Evolutionary conservation across 2,329 filamentous ascomycete genomes (phyloP), one percentile per base, ranked within the genome.

Genomic region (Blumeriella jaapii): DNA sequence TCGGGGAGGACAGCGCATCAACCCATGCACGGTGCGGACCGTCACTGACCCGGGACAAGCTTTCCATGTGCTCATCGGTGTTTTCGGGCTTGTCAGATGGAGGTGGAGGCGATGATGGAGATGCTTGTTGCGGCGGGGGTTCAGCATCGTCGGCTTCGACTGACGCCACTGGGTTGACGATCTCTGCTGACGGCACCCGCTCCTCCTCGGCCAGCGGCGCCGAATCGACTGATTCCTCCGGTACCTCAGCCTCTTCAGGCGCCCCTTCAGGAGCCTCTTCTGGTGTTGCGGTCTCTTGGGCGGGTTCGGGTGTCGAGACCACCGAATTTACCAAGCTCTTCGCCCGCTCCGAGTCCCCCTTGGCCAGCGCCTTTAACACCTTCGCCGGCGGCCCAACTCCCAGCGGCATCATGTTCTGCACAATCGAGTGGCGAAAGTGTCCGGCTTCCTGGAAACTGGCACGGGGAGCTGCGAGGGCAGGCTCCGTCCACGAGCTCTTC

Each of bases 341-440:
- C 23, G 34, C 20, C 5, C 26, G 34, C 27, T 36, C 15, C 6
- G 12, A 25, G 27, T 31, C 34, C 15, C 23, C 34, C 6, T 40
- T 57, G 3, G 24, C 15, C 18, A 35, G 25, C 11, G 32, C 32
- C 25, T 35, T 35, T 13, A 35, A 7, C 46, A 76, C 64, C 54
- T 74, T 69, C 30, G 68, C 60, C 14, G 67, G 68, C 9, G 86
- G 86, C 48, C 77, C 66, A 36, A 76, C 69, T 25, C 86, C 86
- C 37, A 94, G 62, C 16, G 86, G 78, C 34, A 77, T 78, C 86
- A 93, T 93, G 51, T 78, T 78, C 58, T 83, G 78, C 39, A 93
- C 65, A 12, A 93, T 82, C 45, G 82, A 82, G 56, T 76, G 74
- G 31, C 79, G 69, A 51, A 79, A 65, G 48, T 91, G 69, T 28